A percentile compares a stretch with the other conserved stretches of the same genome.
Conservation (phyloP, 1,284 basidiomycete genomes). For the Leccinum pachyderme region DNA sequence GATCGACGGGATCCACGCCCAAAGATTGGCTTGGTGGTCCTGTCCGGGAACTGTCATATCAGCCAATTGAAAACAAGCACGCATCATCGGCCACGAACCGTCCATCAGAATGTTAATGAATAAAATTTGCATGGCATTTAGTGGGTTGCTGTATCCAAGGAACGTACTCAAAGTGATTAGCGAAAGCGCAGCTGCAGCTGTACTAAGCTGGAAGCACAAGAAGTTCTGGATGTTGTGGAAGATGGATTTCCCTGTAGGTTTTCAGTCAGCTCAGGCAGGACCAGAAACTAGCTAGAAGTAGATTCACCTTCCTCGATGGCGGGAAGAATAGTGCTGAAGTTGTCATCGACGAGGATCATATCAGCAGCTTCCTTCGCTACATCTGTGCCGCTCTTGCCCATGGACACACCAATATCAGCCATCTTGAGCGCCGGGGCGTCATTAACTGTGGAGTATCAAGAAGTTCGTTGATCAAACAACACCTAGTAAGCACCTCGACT, state of each 20-base stretch:
- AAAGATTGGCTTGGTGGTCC: slow-evolving; percentile 95
- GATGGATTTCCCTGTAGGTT: slow-evolving; percentile 79
- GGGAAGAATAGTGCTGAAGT: slow-evolving; percentile 91
- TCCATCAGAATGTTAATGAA: slow-evolving; percentile 99
- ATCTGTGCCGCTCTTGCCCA: slow-evolving; percentile 97
- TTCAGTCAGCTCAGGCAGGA: background rate
- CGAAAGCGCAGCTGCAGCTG: slow-evolving; percentile 92
- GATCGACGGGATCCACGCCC: slow-evolving; percentile 94
- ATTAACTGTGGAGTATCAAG: slow-evolving; percentile 61
- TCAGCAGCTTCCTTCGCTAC: slow-evolving; percentile 98
- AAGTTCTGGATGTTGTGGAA: slow-evolving; percentile 99
- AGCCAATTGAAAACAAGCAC: slow-evolving; percentile 3
- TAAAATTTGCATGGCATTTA: slow-evolving; percentile 98
- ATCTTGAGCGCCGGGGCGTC: slow-evolving; percentile 96
- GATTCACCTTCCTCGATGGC: slow-evolving; percentile 89
- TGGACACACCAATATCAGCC: slow-evolving; percentile 97
- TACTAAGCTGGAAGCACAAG: slow-evolving; percentile 94
- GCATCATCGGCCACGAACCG: slow-evolving; percentile 48
- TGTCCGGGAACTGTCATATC: slow-evolving; percentile 28
- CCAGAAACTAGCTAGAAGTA: background rate
- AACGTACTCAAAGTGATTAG: slow-evolving; percentile 93
- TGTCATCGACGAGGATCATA: slow-evolving; percentile 96
- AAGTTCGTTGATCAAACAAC: background rate
- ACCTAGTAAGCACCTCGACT: slow-evolving; percentile 1
- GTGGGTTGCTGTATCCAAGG: slow-evolving; percentile 84